Base-by-base conservation (phyloP, 495 filamentous ascomycete species). In the Neurospora hispaniola region DNA sequence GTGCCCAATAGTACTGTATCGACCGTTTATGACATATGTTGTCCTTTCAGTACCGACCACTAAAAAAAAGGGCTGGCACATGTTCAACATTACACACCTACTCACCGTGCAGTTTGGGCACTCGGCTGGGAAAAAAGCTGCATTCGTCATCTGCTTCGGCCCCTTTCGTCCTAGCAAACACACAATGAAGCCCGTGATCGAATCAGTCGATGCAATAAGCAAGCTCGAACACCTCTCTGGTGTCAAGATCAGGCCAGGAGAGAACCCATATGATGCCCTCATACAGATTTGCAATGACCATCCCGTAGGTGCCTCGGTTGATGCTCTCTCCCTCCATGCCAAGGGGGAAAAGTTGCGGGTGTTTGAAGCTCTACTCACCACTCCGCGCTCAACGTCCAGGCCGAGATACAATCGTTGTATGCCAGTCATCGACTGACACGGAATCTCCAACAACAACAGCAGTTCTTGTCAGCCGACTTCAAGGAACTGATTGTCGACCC, bases 221-320 rank as follows among this genome's bases (percentile, higher is more conserved):
- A 86, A 85, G 73, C 81, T 89, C 42, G 85, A 86, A 74, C 87
- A 90, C 72, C 81, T 88, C 14, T 89, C 88, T 8, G 88, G 85
- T 6, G 74, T 89, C 41, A 80, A 80, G 38, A 75, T 81, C 44
- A 78, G 83, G 62, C 81, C 82, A 1, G 84, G 81, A 59, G 81
- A 85, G 69, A 97, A 94, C 74, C 94, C 93, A 1, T 97, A 95
- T 78, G 86, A 94, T 77, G 87, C 89, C 14, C 81, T 97, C 44
- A 90, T 98, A 71, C 78, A 87, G 39, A 84, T 85, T 12, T 90
- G 87, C 75, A 75, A 87, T 20, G 82, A 89, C 71, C 80, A 89
- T 73, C 83, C 89, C 75, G 92, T 93, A 84, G 79, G 83, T 66
- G 27, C 27, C 54, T 18, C 27, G 54, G 31, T 81, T 23, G 54